Evolutionary conservation across 2,329 filamentous ascomycete genomes (phyloP).

Genomic region (Trichoderma sp.): DNA sequence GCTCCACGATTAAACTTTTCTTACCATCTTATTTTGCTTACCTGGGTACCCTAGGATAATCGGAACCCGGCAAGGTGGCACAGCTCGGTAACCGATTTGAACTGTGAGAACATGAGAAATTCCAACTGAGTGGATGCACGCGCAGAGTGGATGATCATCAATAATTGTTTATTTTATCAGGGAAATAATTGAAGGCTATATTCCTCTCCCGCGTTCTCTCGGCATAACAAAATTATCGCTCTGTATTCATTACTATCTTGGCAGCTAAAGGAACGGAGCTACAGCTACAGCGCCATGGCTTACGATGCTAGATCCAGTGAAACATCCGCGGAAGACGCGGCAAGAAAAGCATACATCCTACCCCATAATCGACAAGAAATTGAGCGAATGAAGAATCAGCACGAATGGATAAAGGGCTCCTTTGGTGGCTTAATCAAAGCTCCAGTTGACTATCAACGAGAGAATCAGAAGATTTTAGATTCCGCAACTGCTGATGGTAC

Average conservation of each 20-base stretch:
- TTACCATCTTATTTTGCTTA: background rate
- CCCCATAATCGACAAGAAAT: constrained; percentile 9
- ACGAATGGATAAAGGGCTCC: constrained; percentile 17
- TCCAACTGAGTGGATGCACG: too few relatives aligned
- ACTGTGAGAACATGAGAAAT: background rate
- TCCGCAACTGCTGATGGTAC: constrained; percentile 14
- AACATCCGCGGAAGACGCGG: background rate
- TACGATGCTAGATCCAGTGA: background rate
- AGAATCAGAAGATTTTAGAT: constrained; percentile 7
- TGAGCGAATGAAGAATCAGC: constrained; percentile 18
- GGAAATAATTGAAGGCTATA: background rate
- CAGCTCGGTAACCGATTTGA: background rate
- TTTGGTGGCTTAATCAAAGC: constrained; percentile 15
- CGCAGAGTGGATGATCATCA: background rate
- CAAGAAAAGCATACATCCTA: constrained; percentile 11
- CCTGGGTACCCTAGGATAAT: background rate
- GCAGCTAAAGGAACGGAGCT: background rate
- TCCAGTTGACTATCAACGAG: background rate
- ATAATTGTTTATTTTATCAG: background rate
- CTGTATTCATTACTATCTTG: background rate
- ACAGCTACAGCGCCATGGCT: background rate
- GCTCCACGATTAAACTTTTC: background rate
- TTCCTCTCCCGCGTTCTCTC: background rate
- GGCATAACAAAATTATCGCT: background rate
- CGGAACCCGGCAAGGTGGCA: background rate